Conservation (phyloP, 805 yeast species). For the Yamadazyma sp. region DNA sequence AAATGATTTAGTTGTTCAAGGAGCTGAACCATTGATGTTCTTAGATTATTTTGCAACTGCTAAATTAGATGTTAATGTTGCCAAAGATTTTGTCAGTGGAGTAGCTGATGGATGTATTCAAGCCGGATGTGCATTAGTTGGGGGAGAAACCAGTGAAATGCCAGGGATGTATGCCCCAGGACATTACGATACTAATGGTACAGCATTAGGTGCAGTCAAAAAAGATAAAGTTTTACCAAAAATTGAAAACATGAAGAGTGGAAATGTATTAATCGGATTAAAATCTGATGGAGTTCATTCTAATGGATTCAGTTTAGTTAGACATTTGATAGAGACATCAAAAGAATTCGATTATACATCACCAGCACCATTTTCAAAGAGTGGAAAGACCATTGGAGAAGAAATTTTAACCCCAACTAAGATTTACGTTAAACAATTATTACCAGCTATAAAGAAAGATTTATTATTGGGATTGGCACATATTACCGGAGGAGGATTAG, state of each 20-base stretch:
- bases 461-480: conserved; percentile 87
- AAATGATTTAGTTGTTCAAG: conserved; percentile 95
- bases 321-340: conserved; percentile 81
- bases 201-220: conserved; percentile 95
- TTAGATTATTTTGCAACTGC: conserved; percentile 97
- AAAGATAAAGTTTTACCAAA: conserved; percentile 74
- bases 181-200: conserved; percentile 97
- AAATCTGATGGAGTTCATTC: conserved; percentile 94
- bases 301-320: conserved; percentile 91
- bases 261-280: conserved; percentile 82
- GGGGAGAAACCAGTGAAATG: conserved; percentile 99
- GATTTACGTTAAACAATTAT: conserved; percentile 88
- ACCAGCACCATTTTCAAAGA: conserved; percentile 78
- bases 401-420: conserved; percentile 86
- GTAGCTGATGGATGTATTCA: conserved; percentile 95
- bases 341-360: conserved; percentile 71
- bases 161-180: conserved; percentile 97
- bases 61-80: conserved; percentile 76
- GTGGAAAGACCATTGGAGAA: conserved; percentile 72
- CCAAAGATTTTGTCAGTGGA: conserved; percentile 87
- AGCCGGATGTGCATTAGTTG: conserved; percentile 96
- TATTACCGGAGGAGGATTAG: conserved; percentile 97
- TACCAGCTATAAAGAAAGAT: conserved; percentile 67
- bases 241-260: conserved; percentile 61
- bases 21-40: conserved; percentile 96